Conservation (phyloP, 2,329 filamentous ascomycete species). For the Fusarium napiforme region DNA sequence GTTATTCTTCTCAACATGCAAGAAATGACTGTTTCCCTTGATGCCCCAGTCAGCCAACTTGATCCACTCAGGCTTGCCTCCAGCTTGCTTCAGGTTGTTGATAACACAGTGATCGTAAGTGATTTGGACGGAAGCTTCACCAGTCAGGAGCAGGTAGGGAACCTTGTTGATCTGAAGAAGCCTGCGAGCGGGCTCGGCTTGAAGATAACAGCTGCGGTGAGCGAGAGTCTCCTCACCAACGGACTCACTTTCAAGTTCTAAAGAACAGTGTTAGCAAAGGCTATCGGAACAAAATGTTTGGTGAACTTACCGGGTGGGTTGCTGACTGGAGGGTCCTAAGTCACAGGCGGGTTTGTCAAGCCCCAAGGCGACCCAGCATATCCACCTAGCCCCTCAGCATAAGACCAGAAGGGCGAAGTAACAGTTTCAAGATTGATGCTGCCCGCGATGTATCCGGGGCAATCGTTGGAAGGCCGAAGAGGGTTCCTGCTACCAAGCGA, state of each 20-base stretch:
- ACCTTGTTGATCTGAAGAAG: constrained; percentile 32
- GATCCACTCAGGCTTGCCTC: constrained; percentile 26
- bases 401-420: constrained; percentile 33
- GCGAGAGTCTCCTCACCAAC: constrained; percentile 29
- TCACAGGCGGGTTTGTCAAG: constrained; percentile 23
- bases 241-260: constrained; percentile 18
- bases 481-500: constrained; percentile 29
- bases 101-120: constrained; percentile 31
- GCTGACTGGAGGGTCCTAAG: constrained; percentile 28
- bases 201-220: constrained; percentile 30
- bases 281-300: not conserved
- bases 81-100: constrained; percentile 29
- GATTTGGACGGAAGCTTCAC: constrained; percentile 28
- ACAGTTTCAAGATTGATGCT: constrained; percentile 34
- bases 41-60: constrained; percentile 23
- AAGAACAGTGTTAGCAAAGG: not conserved
- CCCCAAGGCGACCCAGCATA: constrained; percentile 22
- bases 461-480: constrained; percentile 31
- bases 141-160: constrained; percentile 23
- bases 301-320: not conserved
- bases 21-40: constrained; percentile 32
- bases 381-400: constrained; percentile 27
- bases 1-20: constrained; percentile 36
- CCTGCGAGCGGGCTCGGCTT: constrained; percentile 23
- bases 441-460: constrained; percentile 25